Percentiles rank a stretch among this genome's conserved stretches.
Conservation (phyloP, 1,284 basidiomycete genomes). For the Puccinia brachypodii region DNA sequence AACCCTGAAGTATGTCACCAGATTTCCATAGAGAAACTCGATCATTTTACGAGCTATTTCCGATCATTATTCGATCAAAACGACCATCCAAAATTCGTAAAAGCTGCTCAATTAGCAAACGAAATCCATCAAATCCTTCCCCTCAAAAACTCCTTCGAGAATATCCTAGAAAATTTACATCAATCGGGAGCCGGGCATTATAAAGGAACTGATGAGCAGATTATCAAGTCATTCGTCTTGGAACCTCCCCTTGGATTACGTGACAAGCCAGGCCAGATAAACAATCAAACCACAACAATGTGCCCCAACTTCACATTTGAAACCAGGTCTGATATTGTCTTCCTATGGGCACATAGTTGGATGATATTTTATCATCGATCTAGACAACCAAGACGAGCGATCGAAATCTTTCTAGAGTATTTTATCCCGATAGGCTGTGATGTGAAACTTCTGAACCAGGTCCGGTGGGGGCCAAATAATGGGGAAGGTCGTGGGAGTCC, state of each 20-base stretch:
- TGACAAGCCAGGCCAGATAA: not conserved
- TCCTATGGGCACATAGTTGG: conserved; percentile 47
- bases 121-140: conserved; percentile 33
- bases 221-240: conserved; percentile 33
- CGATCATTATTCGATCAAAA: conserved; percentile 22
- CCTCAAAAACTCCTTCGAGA: conserved; percentile 10
- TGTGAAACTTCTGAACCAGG: conserved; percentile 6
- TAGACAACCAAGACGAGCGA: conserved; percentile 28
- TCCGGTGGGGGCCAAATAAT: not conserved
- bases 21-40: conserved; percentile 18
- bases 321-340: conserved; percentile 22
- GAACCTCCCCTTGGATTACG: not conserved
- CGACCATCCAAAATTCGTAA: conserved; percentile 41
- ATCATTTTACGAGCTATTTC: conserved; percentile 18
- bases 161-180: not conserved
- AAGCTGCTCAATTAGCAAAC: conserved; percentile 39
- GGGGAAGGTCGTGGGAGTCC: not conserved
- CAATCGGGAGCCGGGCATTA: not conserved
- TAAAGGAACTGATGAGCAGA: conserved; percentile 32
- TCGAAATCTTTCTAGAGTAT: conserved; percentile 44
- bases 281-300: not conserved
- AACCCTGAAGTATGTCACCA: conserved; percentile 24
- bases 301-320: conserved; percentile 17
- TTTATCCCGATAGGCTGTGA: conserved; percentile 45
- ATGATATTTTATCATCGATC: conserved; percentile 48